phyloP scores from a whole-genome alignment of 768 basidiomycete genomes.

The Tulasnella sp. region DNA sequence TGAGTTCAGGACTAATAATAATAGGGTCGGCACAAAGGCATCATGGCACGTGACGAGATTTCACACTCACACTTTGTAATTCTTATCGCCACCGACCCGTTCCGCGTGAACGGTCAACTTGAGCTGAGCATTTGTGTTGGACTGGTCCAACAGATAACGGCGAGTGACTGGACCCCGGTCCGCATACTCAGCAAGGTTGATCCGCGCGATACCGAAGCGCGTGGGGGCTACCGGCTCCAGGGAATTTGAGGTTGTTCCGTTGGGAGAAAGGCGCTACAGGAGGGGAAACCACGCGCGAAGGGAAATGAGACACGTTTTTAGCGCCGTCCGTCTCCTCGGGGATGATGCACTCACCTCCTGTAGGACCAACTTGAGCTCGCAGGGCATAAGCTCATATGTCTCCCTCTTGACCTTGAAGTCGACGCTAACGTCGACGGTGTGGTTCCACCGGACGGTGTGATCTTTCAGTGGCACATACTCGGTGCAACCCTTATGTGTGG shows the following conservation, averaged over 20 bases:
- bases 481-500: slow-evolving; percentile 56
- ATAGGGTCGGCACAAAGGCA: neutral
- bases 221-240: slow-evolving; percentile 54
- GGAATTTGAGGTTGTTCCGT: slow-evolving; percentile 45
- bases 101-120: slow-evolving; percentile 64
- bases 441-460: slow-evolving; percentile 62
- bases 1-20: slow-evolving; percentile 51
- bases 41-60: neutral
- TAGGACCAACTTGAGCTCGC: slow-evolving; percentile 62
- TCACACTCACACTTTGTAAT: slow-evolving; percentile 47
- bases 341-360: slow-evolving; percentile 45
- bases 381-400: slow-evolving; percentile 48
- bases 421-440: slow-evolving; percentile 54
- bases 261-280: slow-evolving; percentile 37
- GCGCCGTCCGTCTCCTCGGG: neutral
- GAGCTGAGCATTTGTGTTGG: slow-evolving; percentile 74
- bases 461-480: slow-evolving; percentile 57
- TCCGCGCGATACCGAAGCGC: slow-evolving; percentile 59
- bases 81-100: slow-evolving; percentile 52
- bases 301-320: slow-evolving; percentile 6
- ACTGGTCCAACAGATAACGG: slow-evolving; percentile 63
- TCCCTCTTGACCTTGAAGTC: slow-evolving; percentile 60
- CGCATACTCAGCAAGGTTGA: slow-evolving; percentile 75
- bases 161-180: slow-evolving; percentile 56
- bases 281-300: neutral